Conservation (phyloP, 352 stramenopile species). For the Phytophthora podocarpi region DNA sequence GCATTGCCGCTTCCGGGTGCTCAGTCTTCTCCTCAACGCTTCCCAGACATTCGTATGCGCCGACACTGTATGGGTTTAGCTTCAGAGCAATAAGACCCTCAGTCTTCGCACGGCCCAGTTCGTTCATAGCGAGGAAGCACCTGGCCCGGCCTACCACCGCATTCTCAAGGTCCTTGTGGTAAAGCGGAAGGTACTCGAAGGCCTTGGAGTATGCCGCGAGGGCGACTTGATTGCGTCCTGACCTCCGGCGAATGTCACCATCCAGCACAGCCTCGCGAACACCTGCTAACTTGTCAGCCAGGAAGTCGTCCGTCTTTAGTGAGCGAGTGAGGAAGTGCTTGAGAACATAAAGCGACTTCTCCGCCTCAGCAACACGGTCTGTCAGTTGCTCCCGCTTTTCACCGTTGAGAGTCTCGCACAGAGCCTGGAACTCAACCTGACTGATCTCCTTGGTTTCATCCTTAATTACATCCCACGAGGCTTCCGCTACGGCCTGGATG, state of each 20-base stretch:
- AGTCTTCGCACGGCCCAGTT: slow-evolving; percentile 46
- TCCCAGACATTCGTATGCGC: slow-evolving; percentile 73
- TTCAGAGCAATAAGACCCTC: slow-evolving; percentile 55
- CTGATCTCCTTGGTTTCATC: slow-evolving; percentile 47
- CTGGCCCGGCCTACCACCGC: slow-evolving; percentile 62
- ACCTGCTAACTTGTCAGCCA: slow-evolving; percentile 51
- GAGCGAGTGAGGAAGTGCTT: slow-evolving; percentile 73
- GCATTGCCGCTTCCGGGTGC: slow-evolving; percentile 67
- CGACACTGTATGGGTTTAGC: slow-evolving; percentile 72
- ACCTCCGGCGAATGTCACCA: slow-evolving; percentile 60
- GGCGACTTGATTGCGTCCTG: slow-evolving; percentile 55
- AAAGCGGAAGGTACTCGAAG: slow-evolving; percentile 63
- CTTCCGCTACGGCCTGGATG: slow-evolving; percentile 76
- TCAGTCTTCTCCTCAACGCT: slow-evolving; percentile 61
- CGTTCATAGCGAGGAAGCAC: slow-evolving; percentile 61
- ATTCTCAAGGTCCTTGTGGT: slow-evolving; percentile 68
- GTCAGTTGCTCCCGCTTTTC: slow-evolving; percentile 41
- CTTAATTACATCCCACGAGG: slow-evolving; percentile 64
- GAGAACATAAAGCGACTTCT: slow-evolving; percentile 66
- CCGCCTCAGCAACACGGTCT: slow-evolving; percentile 34
- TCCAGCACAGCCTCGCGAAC: slow-evolving; percentile 62
- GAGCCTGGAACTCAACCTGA: slow-evolving; percentile 76
- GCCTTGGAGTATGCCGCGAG: slow-evolving; percentile 66
- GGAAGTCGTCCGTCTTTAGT: slow-evolving; percentile 51
- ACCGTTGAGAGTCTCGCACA: slow-evolving; percentile 61